A percentile compares a stretch with the other conserved stretches of the same genome.
These are phyloP conservation scores for Nothophoma quercina DNA, from an alignment of 2,329 filamentous ascomycete species.

Conservation along the genomic window DNA sequence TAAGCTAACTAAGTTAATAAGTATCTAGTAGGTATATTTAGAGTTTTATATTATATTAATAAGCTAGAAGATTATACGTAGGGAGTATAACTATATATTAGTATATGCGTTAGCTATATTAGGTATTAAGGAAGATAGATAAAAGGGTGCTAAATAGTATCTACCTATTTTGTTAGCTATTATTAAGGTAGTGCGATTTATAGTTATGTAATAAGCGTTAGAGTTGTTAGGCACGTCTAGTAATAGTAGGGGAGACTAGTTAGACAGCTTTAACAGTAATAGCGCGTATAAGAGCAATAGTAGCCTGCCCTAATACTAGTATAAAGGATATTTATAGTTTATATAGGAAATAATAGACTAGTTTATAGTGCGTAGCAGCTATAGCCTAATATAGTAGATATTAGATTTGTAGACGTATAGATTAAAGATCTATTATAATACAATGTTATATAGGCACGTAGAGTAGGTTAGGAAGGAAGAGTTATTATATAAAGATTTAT, in stretches of 20 bases:
- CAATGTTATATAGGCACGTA: slow-evolving; percentile 12
- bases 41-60: slow-evolving; percentile 27
- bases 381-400: slow-evolving; percentile 21
- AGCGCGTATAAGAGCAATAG: slow-evolving; percentile 12
- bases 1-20: slow-evolving; percentile 6
- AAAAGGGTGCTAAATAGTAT: slow-evolving; percentile 21
- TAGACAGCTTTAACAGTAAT: slow-evolving; percentile 7
- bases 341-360: slow-evolving; percentile 1
- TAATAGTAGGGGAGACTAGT: no score
- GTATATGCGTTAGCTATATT: slow-evolving; percentile 27
- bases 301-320: not conserved
- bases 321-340: slow-evolving; percentile 20
- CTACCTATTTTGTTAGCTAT: slow-evolving; percentile 24
- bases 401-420: slow-evolving; percentile 20
- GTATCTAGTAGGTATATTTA: slow-evolving; percentile 21
- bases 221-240: slow-evolving; percentile 7
- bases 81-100: slow-evolving; percentile 24
- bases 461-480: slow-evolving; percentile 10
- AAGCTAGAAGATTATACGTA: slow-evolving; percentile 18
- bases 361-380: slow-evolving; percentile 20
- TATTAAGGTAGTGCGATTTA: slow-evolving; percentile 27
- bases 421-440: slow-evolving; percentile 22
- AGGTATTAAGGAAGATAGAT: slow-evolving; percentile 22
- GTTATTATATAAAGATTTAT: slow-evolving; percentile 19
- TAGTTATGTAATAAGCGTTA: slow-evolving; percentile 26